Evolutionary conservation across 495 filamentous ascomycete species (phyloP), one percentile per base, ranked within the genome.

Genomic region (Alectoria sarmentosa): DNA sequence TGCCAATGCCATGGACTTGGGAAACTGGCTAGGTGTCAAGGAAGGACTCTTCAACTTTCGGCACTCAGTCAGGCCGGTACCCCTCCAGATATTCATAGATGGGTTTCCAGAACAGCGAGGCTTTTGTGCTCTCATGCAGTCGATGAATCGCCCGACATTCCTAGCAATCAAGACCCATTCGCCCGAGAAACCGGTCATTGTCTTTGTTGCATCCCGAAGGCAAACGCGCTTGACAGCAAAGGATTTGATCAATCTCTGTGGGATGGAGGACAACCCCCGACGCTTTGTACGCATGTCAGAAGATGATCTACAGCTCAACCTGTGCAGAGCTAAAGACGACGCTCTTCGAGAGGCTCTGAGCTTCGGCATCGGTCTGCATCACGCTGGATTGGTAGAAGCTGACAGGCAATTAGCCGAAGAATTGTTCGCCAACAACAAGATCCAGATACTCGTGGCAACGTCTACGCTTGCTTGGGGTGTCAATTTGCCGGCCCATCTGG

Each of bases 401-500:
- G 94, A 99, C 73, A 83, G 94, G 49, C 88, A 91, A 72, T 78
- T 99, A 1, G 81, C 93, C 0, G 94, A 99, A 73, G 92, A 98
- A 73, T 82, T 99, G 7, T 98, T 98, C 72, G 84, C 92, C 21
- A 93, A 96, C 75, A 97, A 97, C 79, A 96, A 96, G 80, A 98
- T 98, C 58, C 94, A 99, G 71, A 88, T 99, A 64, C 81, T 99
- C 10, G 86, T 98, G 0, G 94, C 94, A n/a, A 99, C 94, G 3
- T 93, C 89, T 73, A 99, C 94, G 13, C 80, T 99, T 32, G 94
- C 94, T 10, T 99, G 94, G 94, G 94, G 94, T 75, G 95, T 99
- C 66, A 99, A 99, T 75, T 82, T 99, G 72, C 94, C 94, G 0
- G 94, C 94, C 1, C 94, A 99, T 78, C 81, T 99, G 7, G 94